phyloP scores from a whole-genome alignment of 768 basidiomycete species.

The Phaeotremella skinneri region DNA sequence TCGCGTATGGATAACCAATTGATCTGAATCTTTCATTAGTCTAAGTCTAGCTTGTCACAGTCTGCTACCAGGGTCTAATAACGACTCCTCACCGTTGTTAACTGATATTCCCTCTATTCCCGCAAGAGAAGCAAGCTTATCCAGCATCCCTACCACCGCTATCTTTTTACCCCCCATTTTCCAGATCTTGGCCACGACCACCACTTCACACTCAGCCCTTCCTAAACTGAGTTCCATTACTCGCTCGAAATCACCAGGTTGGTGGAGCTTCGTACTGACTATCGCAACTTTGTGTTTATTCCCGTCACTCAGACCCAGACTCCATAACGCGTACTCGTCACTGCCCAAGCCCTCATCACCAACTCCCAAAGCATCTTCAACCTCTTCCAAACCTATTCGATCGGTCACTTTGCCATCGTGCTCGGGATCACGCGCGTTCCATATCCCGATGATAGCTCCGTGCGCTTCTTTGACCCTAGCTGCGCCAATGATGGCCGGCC shows the following conservation, averaged over 20 bases:
- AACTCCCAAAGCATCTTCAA: constrained; percentile 25
- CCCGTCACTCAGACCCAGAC: neutral
- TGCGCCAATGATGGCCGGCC: constrained; percentile 26
- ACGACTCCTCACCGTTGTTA: constrained; percentile 4
- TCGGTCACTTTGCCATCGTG: constrained; percentile 18
- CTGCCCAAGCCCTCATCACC: neutral
- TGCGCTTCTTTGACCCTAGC: constrained; percentile 9
- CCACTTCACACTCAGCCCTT: constrained; percentile 19
- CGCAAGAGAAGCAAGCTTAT: constrained; percentile 27
- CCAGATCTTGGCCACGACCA: constrained; percentile 21
- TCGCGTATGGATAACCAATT: neutral
- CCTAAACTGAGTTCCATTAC: constrained; percentile 10
- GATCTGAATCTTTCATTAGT: neutral
- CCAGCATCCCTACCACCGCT: constrained; percentile 31
- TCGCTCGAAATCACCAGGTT: neutral
- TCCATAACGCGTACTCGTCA: constrained; percentile 8
- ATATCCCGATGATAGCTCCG: constrained; percentile 27
- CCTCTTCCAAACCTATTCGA: constrained; percentile 16
- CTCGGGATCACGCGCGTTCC: constrained; percentile 28
- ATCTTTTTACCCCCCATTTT: constrained; percentile 10
- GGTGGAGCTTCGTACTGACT: neutral
- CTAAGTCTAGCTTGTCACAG: no score
- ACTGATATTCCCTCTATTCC: constrained; percentile 9
- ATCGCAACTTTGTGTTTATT: constrained; percentile 7
- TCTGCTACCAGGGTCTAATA: neutral